Conservation (phyloP, 768 basidiomycete species). For the Punctularia strigosozonata region DNA sequence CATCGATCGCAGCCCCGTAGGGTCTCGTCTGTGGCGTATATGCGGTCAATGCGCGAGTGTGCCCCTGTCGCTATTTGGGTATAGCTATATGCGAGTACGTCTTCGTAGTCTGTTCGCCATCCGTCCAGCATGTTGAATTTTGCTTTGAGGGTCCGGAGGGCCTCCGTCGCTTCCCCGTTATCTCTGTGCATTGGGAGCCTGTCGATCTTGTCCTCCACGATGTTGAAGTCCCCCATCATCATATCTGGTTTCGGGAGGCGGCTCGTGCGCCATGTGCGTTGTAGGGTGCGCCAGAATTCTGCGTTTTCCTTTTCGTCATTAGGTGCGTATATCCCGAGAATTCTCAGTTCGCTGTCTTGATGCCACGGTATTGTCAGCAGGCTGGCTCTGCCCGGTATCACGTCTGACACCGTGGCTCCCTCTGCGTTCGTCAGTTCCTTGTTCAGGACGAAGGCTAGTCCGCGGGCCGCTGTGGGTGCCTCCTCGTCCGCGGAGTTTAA, state of each 20-base stretch:
- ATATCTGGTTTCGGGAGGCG: slow-evolving; percentile 15
- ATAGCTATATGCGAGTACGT: too few species aligned
- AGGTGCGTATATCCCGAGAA: slow-evolving; percentile 25
- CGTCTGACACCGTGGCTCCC: neutral
- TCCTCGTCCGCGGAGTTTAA: neutral
- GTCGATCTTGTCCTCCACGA: slow-evolving; percentile 26
- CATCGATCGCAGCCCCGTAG: neutral
- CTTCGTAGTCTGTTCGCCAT: too few species aligned
- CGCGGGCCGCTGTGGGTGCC: neutral
- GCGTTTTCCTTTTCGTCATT: slow-evolving; percentile 16
- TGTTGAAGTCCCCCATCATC: slow-evolving; percentile 29
- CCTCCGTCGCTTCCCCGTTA: neutral
- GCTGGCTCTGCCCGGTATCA: slow-evolving; percentile 2
- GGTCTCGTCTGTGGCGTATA: slow-evolving; percentile 1
- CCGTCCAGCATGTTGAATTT: too few species aligned
- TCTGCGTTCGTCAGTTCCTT: slow-evolving; percentile 1
- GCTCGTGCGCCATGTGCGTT: neutral
- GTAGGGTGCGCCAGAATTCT: slow-evolving; percentile 17
- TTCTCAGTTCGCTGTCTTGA: slow-evolving; percentile 5
- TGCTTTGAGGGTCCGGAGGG: too few species aligned
- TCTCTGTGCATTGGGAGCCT: slow-evolving; percentile 18
- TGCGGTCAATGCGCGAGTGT: slow-evolving; percentile 2
- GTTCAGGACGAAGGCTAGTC: neutral
- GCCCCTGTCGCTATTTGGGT: neutral
- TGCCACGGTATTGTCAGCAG: slow-evolving; percentile 2